phyloP scores from a whole-genome alignment of 2,329 filamentous ascomycete species.

The Nannizziopsis arthrosporioides region DNA sequence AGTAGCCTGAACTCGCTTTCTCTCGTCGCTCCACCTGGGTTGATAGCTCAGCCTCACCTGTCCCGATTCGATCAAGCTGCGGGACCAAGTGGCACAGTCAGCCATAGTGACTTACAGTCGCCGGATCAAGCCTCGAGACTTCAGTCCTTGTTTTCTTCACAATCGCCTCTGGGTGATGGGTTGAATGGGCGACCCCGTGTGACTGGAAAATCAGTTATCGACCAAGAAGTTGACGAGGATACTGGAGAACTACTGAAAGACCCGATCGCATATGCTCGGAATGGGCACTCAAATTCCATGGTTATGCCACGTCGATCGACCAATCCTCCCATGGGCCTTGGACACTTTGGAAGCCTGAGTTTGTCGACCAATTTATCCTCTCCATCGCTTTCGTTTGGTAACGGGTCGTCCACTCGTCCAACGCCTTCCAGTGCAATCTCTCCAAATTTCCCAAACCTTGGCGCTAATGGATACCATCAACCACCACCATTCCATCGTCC shows the following conservation, averaged over 20 bases:
- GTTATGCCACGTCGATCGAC: slow-evolving; percentile 51
- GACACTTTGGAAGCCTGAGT: slow-evolving; percentile 57
- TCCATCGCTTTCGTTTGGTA: slow-evolving; percentile 36
- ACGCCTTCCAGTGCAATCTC: slow-evolving; percentile 47
- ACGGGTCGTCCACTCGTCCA: slow-evolving; percentile 39
- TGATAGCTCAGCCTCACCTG: slow-evolving; percentile 13
- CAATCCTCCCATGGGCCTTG: slow-evolving; percentile 58
- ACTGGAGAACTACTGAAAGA: slow-evolving; percentile 52
- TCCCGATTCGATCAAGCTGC: slow-evolving; percentile 5
- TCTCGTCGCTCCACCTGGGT: slow-evolving; percentile 30
- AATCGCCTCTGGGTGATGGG: slow-evolving; percentile 47
- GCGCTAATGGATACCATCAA: slow-evolving; percentile 43
- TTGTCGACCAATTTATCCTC: slow-evolving; percentile 55
- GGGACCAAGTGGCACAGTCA: slow-evolving; percentile 21
- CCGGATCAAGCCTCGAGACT: slow-evolving; percentile 40
- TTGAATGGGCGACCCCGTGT: slow-evolving; percentile 41
- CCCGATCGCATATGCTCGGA: slow-evolving; percentile 58
- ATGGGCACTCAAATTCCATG: slow-evolving; percentile 41
- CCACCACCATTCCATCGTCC: slow-evolving; percentile 49
- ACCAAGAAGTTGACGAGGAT: slow-evolving; percentile 53
- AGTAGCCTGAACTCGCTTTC: slow-evolving; percentile 5
- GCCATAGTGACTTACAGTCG: slow-evolving; percentile 42
- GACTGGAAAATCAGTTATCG: slow-evolving; percentile 52
- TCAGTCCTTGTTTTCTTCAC: slow-evolving; percentile 49
- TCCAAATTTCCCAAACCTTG: slow-evolving; percentile 33